Percentiles rank a stretch among this genome's conserved stretches.
These are phyloP conservation scores for Candida insectalens DNA, from an alignment of 805 yeast genomes.

Conservation along the genomic window DNA sequence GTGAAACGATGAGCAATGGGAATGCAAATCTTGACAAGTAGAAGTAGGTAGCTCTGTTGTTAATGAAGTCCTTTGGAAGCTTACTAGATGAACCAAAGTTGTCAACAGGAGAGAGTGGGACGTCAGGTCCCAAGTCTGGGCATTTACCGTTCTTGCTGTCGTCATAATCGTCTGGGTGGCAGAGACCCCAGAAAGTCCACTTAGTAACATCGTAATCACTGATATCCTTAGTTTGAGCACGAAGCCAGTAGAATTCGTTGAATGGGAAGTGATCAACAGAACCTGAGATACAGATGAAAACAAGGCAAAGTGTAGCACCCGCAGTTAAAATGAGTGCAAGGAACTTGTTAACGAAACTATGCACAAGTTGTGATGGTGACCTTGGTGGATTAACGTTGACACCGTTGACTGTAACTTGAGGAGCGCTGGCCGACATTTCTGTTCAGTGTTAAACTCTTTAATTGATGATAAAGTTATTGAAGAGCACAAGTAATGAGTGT, in stretches of 20 bases:
- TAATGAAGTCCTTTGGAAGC: constrained; percentile 45
- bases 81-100: constrained; percentile 48
- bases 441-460: too few relatives aligned
- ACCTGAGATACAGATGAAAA: constrained; percentile 59
- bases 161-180: constrained; percentile 28
- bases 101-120: constrained; percentile 66
- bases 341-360: constrained; percentile 11
- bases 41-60: constrained; percentile 47
- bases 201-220: constrained; percentile 44
- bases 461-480: too few relatives aligned
- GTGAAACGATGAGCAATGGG: constrained; percentile 49
- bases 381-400: background rate
- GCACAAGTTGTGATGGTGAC: background rate
- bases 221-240: constrained; percentile 55
- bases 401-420: background rate
- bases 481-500: too few relatives aligned
- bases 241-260: constrained; percentile 58
- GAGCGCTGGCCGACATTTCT: too few relatives aligned
- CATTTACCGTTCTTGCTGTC: constrained; percentile 25
- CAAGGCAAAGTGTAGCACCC: constrained; percentile 37
- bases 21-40: constrained; percentile 60
- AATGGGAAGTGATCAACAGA: constrained; percentile 49
- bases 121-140: constrained; percentile 46
- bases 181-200: constrained; percentile 82
- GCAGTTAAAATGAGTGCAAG: constrained; percentile 30